Evolutionary conservation across 306 rosid genomes (phyloP).

Genomic region (Cicer pinnatifidum): DNA sequence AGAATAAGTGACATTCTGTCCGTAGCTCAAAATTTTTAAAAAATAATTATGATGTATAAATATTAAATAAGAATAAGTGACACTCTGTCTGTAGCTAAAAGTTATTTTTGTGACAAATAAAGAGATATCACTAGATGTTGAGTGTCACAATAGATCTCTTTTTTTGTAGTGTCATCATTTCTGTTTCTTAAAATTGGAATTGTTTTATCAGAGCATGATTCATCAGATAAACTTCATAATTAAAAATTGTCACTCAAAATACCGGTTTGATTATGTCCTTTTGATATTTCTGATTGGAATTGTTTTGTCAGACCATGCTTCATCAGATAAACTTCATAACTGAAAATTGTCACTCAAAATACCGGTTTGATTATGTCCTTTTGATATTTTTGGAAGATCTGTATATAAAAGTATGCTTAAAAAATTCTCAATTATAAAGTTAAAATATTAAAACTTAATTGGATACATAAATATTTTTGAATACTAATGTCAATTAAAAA

Average conservation of each 20-base stretch:
- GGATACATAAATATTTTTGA: conserved; percentile 57
- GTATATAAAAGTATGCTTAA: not conserved
- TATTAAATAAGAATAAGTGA: no score
- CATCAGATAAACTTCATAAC: conserved; percentile 69
- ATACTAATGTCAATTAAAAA: not conserved
- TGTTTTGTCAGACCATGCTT: conserved; percentile 78
- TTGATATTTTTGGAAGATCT: conserved; percentile 81
- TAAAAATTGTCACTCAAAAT: conserved; percentile 54
- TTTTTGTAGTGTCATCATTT: no score
- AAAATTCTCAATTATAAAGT: not conserved
- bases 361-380: conserved; percentile 51
- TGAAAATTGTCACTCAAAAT: conserved; percentile 55
- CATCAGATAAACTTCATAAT: conserved; percentile 69
- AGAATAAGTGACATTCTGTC: no score
- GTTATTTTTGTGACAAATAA: no score
- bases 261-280: conserved; percentile 51
- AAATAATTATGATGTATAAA: no score
- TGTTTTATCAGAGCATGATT: conserved; percentile 78
- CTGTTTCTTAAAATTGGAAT: conserved; percentile 78
- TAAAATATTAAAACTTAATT: not conserved
- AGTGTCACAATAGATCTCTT: no score
- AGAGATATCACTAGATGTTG: no score
- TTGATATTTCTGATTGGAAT: conserved; percentile 79
- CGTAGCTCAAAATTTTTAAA: no score
- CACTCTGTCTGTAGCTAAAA: no score